Evolutionary conservation across 176 grass and related monocot genomes (phyloP), one percentile per base, ranked within the genome.

Genomic region (Carex littledalei): DNA sequence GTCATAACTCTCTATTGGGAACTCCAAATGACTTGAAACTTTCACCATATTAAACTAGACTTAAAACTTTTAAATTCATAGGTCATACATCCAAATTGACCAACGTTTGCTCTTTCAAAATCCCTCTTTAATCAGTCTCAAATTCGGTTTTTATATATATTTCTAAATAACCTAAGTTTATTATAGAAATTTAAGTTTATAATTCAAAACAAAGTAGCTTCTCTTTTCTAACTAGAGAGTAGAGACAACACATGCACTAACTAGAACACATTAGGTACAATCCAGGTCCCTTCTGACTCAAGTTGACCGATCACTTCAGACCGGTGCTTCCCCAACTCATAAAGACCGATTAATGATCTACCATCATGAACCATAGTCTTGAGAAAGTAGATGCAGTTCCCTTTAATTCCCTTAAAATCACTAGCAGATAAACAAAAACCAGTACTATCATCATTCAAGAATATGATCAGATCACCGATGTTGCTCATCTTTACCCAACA

Each of bases 361-460:
- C 3, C 17, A 1, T 2, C 5, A 37, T 69, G 6, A 45, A 7
- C 6, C 6, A 0, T 26, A 26, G 26, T 43, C 41, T 68, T 31
- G 11, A 34, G 39, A 58, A 80, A 80, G 34, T 39, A 80, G 78
- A 80, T 80, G 20, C 11, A 80, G 14, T 80, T 80, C 14, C 78
- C 78, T 4, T 26, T 54, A 24, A 80, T 10, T 80, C 78, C 52
- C 11, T 80, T 0, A 61, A 61, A 80, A 9, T 31, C 52, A 12
- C 22, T 61, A 18, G 78, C 54, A 8, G 15, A 18, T 58, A 80
- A 37, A 15, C 78, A 34, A 35, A 80, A 57, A 1, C 78, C 78
- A 20, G 41, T 45, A 45, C 17, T 34, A 24, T 80, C 0, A 34
- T 1, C 1, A 61, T 80, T 58, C 24, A 80, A 16, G 24, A 80